These are phyloP conservation scores for Pseudovirgaria hyperparasitica DNA, from an alignment of 2,329 filamentous ascomycete genomes.

Conservation along the genomic window DNA sequence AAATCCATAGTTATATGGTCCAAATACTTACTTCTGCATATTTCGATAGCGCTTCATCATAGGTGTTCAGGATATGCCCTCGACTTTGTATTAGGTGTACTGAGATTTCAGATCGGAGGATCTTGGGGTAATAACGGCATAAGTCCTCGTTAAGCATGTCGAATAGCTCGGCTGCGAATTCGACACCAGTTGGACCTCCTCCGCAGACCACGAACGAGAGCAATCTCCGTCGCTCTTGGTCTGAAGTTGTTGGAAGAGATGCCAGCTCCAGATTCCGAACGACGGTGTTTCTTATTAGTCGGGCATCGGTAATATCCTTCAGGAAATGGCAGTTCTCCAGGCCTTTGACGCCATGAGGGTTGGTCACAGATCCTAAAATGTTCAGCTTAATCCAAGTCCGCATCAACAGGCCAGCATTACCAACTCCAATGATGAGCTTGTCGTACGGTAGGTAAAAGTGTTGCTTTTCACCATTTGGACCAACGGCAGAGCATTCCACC, in stretches of 20 bases:
- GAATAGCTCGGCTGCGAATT: slow-evolving; percentile 92
- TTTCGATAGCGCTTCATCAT: slow-evolving; percentile 84
- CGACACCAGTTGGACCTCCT: slow-evolving; percentile 89
- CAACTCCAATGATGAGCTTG: slow-evolving; percentile 85
- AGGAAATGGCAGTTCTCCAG: slow-evolving; percentile 89
- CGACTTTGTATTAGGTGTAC: slow-evolving; percentile 94
- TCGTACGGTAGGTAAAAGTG: slow-evolving; percentile 95
- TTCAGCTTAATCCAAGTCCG: slow-evolving; percentile 1
- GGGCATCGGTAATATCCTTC: slow-evolving; percentile 88
- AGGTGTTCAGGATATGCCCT: slow-evolving; percentile 92
- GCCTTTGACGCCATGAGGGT: slow-evolving; percentile 90
- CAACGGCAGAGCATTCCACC: slow-evolving; percentile 69
- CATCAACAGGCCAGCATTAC: slow-evolving; percentile 20
- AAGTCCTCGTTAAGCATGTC: slow-evolving; percentile 95
- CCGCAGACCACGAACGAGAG: slow-evolving; percentile 95
- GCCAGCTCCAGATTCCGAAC: slow-evolving; percentile 82
- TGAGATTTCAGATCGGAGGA: slow-evolving; percentile 94
- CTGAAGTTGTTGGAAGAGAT: slow-evolving; percentile 81
- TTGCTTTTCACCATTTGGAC: slow-evolving; percentile 56
- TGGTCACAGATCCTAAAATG: slow-evolving; percentile 60
- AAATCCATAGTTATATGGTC: not conserved
- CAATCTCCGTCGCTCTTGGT: slow-evolving; percentile 74
- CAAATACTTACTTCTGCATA: slow-evolving; percentile 57
- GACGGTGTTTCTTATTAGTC: slow-evolving; percentile 76
- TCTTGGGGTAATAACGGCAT: slow-evolving; percentile 66